Percentiles rank a stretch among this genome's conserved stretches.
Conservation (phyloP, 208 protist species). For the Tritrichomonas foetus region DNA sequence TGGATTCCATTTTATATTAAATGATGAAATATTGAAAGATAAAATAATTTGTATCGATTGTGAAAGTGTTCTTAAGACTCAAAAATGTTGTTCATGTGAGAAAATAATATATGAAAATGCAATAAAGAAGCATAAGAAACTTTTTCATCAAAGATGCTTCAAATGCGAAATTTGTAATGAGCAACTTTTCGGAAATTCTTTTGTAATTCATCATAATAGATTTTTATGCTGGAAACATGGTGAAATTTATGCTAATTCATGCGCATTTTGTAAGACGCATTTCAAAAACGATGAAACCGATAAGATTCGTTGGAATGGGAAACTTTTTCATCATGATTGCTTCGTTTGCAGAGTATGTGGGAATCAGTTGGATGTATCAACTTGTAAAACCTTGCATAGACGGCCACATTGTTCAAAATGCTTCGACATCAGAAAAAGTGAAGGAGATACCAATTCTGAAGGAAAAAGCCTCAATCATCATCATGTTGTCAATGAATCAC, state of each 20-base stretch:
- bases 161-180: not conserved
- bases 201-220: not conserved
- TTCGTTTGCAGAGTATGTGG: not conserved
- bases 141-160: not conserved
- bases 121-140: too few relatives aligned
- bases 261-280: not conserved
- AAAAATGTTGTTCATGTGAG: too few relatives aligned
- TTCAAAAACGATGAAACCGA: not conserved
- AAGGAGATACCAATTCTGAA: not conserved
- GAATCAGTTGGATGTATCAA: not conserved
- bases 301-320: not conserved
- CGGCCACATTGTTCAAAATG: not conserved
- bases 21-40: too few relatives aligned
- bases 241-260: not conserved
- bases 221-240: not conserved
- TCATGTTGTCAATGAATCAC: too few relatives aligned
- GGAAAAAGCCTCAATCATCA: too few relatives aligned
- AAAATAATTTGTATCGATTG: too few relatives aligned
- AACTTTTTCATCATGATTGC: not conserved
- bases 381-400: not conserved
- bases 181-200: not conserved
- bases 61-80: too few relatives aligned
- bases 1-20: too few relatives aligned
- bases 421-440: not conserved
- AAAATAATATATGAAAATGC: too few relatives aligned